Conservation (phyloP, 768 basidiomycete genomes). For the Russula olivacea region DNA sequence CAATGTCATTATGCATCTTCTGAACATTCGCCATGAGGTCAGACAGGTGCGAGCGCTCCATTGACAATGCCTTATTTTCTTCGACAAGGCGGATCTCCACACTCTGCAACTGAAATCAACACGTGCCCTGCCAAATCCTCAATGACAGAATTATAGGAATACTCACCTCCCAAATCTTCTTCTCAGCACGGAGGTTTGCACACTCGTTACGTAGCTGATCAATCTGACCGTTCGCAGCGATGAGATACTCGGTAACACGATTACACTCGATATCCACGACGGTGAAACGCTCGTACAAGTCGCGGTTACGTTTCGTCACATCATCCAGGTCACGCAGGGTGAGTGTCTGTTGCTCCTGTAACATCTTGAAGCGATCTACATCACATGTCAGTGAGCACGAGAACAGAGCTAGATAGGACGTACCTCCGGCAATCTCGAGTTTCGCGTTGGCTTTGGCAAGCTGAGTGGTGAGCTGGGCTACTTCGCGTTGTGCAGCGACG, state of each 20-base stretch:
- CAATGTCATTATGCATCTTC: too few species aligned
- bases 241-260: constrained; percentile 61
- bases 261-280: constrained; percentile 70
- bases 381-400: not conserved
- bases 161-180: constrained; percentile 84
- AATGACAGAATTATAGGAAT: not conserved
- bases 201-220: constrained; percentile 82
- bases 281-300: constrained; percentile 67
- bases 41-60: constrained; percentile 79
- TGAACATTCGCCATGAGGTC: constrained; percentile 85
- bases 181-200: constrained; percentile 87
- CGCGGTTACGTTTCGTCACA: constrained; percentile 57
- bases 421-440: constrained; percentile 71
- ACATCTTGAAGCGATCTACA: constrained; percentile 63
- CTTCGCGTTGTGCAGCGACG: constrained; percentile 56
- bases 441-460: constrained; percentile 83
- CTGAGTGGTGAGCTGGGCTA: constrained; percentile 53
- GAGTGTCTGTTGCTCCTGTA: constrained; percentile 59
- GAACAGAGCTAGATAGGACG: constrained; percentile 26
- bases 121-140: not conserved
- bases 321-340: constrained; percentile 62
- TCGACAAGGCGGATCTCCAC: constrained; percentile 76
- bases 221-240: constrained; percentile 49
- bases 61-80: constrained; percentile 73
- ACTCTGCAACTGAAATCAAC: constrained; percentile 40